Evolutionary conservation across 352 stramenopile species (phyloP).

Genomic region (Phytophthora constricta): DNA sequence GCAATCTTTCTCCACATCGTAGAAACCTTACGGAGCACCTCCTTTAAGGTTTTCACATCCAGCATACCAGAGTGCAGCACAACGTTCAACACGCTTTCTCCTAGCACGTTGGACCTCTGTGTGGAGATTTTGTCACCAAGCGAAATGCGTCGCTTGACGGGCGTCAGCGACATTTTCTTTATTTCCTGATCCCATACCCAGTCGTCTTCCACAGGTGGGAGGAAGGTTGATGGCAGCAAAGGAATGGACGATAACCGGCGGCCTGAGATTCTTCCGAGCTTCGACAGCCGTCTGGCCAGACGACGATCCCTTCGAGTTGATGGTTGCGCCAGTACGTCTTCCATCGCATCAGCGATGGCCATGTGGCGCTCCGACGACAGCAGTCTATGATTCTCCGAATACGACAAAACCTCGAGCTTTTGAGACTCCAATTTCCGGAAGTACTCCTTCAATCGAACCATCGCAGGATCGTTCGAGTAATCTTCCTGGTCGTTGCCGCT

Average conservation of each 20-base stretch:
- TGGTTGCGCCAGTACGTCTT: slow-evolving; percentile 67
- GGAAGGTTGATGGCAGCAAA: slow-evolving; percentile 35
- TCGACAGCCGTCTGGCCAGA: slow-evolving; percentile 63
- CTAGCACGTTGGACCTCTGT: slow-evolving; percentile 33
- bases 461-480: slow-evolving; percentile 29
- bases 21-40: slow-evolving; percentile 49
- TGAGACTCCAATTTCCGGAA: slow-evolving; percentile 60
- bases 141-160: slow-evolving; percentile 40
- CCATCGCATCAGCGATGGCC: slow-evolving; percentile 80
- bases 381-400: slow-evolving; percentile 61
- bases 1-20: slow-evolving; percentile 51
- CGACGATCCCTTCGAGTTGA: slow-evolving; percentile 69
- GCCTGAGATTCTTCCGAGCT: slow-evolving; percentile 60
- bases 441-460: slow-evolving; percentile 58
- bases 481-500: slow-evolving; percentile 26
- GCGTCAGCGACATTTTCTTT: slow-evolving; percentile 44
- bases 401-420: slow-evolving; percentile 68
- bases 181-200: slow-evolving; percentile 60
- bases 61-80: slow-evolving; percentile 55
- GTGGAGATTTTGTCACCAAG: slow-evolving; percentile 11
- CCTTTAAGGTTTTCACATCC: slow-evolving; percentile 36
- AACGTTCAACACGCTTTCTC: slow-evolving; percentile 49
- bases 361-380: slow-evolving; percentile 69
- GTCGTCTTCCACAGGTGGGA: slow-evolving; percentile 52
- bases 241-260: slow-evolving; percentile 55